Conservation (phyloP, 2,329 filamentous ascomycete genomes). For the Esteya vermicola region DNA sequence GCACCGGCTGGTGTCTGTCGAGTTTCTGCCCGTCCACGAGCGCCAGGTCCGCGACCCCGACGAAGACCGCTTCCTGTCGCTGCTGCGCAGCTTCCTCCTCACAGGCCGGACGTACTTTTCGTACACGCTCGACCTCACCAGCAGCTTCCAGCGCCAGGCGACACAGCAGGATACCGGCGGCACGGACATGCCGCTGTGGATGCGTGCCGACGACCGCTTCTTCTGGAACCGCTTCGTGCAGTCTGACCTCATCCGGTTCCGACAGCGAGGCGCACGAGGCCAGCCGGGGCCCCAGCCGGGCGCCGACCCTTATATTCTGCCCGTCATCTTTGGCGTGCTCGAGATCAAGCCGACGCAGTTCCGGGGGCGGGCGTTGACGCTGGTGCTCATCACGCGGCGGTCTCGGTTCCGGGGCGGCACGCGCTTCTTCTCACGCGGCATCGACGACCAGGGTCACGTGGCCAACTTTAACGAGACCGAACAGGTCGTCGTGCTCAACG, state of each 20-base stretch:
- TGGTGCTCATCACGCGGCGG: constrained; percentile 76
- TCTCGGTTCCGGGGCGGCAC: constrained; percentile 83
- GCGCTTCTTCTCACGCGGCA: constrained; percentile 84
- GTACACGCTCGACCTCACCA: constrained; percentile 92
- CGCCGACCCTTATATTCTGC: constrained; percentile 83
- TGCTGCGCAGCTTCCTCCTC: constrained; percentile 71
- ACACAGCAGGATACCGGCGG: constrained; percentile 43
- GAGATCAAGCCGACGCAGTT: constrained; percentile 78
- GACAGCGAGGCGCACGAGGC: constrained; percentile 46
- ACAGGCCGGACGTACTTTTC: constrained; percentile 93
- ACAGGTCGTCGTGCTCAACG: constrained; percentile 81
- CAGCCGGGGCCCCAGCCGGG: constrained; percentile 57
- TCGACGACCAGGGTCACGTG: constrained; percentile 89
- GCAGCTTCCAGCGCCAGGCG: constrained; percentile 88
- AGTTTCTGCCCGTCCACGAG: constrained; percentile 88
- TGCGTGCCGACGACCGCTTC: constrained; percentile 88
- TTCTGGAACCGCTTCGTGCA: constrained; percentile 97
- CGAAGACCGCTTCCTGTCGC: constrained; percentile 76
- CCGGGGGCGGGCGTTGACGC: constrained; percentile 71
- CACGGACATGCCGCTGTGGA: constrained; percentile 58
- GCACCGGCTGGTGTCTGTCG: constrained; percentile 81
- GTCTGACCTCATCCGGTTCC: constrained; percentile 82
- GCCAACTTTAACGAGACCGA: constrained; percentile 99
- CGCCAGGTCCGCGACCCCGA: constrained; percentile 82
- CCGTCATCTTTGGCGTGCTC: constrained; percentile 92